Percentiles rank a stretch among this genome's conserved stretches.
These are phyloP conservation scores for Beauveria pseudobassiana DNA, from an alignment of 2,329 filamentous ascomycete genomes.

Conservation along the genomic window DNA sequence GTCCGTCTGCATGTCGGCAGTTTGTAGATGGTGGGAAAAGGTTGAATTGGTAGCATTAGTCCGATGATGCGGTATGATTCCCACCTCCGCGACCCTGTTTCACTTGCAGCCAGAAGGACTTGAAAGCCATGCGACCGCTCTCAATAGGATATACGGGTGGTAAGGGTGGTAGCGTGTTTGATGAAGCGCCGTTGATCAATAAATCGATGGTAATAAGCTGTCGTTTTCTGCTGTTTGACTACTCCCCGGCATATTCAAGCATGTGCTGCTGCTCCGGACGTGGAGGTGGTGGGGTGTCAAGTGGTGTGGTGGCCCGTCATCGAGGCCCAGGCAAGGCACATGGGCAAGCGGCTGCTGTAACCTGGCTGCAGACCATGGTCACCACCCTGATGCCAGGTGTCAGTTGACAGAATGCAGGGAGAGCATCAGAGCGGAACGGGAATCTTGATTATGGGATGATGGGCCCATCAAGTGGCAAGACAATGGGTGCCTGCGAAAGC, in stretches of 20 bases:
- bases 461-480: neutral
- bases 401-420: neutral
- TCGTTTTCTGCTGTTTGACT: neutral
- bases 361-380: neutral
- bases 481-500: neutral
- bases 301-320: neutral
- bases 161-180: conserved; percentile 1
- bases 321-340: neutral
- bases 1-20: neutral
- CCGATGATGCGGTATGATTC: neutral
- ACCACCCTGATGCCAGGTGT: neutral
- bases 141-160: neutral
- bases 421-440: neutral
- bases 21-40: neutral
- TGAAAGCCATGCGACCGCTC: neutral
- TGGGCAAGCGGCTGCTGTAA: conserved; percentile 3
- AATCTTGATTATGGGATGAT: neutral
- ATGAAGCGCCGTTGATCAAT: conserved; percentile 2
- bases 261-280: neutral
- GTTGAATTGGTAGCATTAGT: neutral
- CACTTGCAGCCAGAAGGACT: neutral
- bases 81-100: neutral
- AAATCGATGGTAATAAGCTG: neutral
- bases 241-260: neutral
- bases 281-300: neutral